These are phyloP conservation scores for Beauveria sp. DNA, from an alignment of 2,329 filamentous ascomycete genomes.

Conservation along the genomic window DNA sequence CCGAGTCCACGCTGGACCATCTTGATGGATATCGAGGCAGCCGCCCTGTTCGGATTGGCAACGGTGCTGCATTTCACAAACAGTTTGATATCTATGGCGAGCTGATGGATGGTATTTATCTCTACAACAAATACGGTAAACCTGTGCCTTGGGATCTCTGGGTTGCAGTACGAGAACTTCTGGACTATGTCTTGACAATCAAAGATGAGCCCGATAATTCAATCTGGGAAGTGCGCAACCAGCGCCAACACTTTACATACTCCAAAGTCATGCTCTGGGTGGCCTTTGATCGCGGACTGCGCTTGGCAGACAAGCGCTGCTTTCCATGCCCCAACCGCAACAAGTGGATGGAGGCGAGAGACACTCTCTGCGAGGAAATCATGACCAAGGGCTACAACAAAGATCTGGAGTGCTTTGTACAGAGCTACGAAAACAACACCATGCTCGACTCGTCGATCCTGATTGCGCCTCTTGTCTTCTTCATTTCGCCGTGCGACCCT, in stretches of 20 bases:
- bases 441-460: slow-evolving; percentile 67
- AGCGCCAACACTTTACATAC: slow-evolving; percentile 71
- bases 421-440: slow-evolving; percentile 66
- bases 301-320: slow-evolving; percentile 66
- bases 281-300: slow-evolving; percentile 66
- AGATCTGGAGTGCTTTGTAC: slow-evolving; percentile 61
- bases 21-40: slow-evolving; percentile 67
- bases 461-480: slow-evolving; percentile 72
- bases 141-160: slow-evolving; percentile 71
- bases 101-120: slow-evolving; percentile 67
- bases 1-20: slow-evolving; percentile 60
- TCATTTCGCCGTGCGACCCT: slow-evolving; percentile 69
- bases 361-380: slow-evolving; percentile 64
- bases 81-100: slow-evolving; percentile 78
- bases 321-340: slow-evolving; percentile 64
- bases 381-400: slow-evolving; percentile 72
- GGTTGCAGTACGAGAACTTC: slow-evolving; percentile 60
- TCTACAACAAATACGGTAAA: slow-evolving; percentile 74
- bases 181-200: slow-evolving; percentile 63
- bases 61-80: slow-evolving; percentile 66
- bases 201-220: slow-evolving; percentile 67
- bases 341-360: slow-evolving; percentile 59
- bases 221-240: slow-evolving; percentile 73
- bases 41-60: slow-evolving; percentile 66
- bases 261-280: slow-evolving; percentile 84